phyloP scores from a whole-genome alignment of 371 early-diverging fungal genomes.

The Encephalitozoon cuniculi region DNA sequence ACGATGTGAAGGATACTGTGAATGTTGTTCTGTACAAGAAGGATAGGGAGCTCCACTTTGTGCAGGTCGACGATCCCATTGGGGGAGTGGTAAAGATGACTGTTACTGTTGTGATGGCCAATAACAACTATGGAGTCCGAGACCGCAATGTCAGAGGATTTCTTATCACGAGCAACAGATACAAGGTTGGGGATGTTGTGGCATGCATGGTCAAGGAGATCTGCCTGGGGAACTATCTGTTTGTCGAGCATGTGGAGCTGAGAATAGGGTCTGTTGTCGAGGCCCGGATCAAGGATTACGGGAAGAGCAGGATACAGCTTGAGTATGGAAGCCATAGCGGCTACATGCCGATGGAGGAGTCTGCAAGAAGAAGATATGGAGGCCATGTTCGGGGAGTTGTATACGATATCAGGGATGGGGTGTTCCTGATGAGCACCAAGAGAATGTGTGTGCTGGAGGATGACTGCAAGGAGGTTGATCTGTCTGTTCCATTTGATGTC shows the following conservation, averaged over 20 bases:
- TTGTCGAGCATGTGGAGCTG: slow-evolving; percentile 19
- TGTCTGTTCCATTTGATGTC: slow-evolving; percentile 21
- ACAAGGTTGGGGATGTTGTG: not conserved
- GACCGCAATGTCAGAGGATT: slow-evolving; percentile 36
- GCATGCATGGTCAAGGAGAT: slow-evolving; percentile 16
- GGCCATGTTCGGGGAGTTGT: not conserved
- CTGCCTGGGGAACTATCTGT: slow-evolving; percentile 29
- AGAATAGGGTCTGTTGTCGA: not conserved
- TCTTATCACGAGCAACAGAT: not conserved
- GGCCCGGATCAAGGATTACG: not conserved
- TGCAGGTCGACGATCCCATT: slow-evolving; percentile 42
- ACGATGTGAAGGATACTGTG: not conserved
- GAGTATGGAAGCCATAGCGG: not conserved
- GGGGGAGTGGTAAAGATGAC: slow-evolving; percentile 8
- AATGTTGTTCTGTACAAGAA: slow-evolving; percentile 9
- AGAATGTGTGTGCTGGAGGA: not conserved
- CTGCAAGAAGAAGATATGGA: not conserved
- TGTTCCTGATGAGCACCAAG: not conserved
- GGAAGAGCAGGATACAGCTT: not conserved
- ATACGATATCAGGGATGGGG: not conserved
- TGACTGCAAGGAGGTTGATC: not conserved
- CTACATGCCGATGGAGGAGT: not conserved
- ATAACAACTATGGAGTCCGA: not conserved
- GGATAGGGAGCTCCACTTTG: slow-evolving; percentile 21
- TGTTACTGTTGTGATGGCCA: not conserved